Evolutionary conservation across 1,139 yeast genomes (phyloP).

Genomic region (Blastobotrys indianensis): DNA sequence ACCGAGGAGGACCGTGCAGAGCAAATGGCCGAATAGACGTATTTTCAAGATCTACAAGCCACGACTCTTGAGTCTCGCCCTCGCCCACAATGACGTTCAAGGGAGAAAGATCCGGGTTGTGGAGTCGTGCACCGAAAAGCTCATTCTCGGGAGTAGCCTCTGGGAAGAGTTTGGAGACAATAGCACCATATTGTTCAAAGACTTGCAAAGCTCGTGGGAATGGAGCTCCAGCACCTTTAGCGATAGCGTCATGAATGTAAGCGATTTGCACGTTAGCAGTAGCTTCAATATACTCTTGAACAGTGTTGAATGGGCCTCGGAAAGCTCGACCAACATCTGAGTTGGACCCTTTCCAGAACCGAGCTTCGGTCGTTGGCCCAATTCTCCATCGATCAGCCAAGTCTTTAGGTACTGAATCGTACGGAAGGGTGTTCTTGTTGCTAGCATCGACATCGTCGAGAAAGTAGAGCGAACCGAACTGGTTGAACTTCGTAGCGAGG

Average conservation of each 20-base stretch:
- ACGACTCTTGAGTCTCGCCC: slow-evolving; percentile 29
- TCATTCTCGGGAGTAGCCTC: slow-evolving; percentile 27
- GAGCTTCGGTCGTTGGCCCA: slow-evolving; percentile 82
- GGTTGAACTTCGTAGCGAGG: slow-evolving; percentile 48
- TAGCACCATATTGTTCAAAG: slow-evolving; percentile 50
- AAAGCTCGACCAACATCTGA: slow-evolving; percentile 23
- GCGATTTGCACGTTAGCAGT: slow-evolving; percentile 66
- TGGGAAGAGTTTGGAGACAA: slow-evolving; percentile 47
- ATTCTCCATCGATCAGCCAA: slow-evolving; percentile 73
- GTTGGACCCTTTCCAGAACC: slow-evolving; percentile 61
- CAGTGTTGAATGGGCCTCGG: slow-evolving; percentile 74
- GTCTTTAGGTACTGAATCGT: slow-evolving; percentile 53
- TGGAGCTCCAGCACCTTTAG: slow-evolving; percentile 31
- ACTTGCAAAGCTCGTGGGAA: slow-evolving; percentile 33
- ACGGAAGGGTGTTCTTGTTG: slow-evolving; percentile 45
- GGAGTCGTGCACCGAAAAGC: slow-evolving; percentile 67
- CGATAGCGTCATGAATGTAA: slow-evolving; percentile 50
- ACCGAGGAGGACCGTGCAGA: slow-evolving; percentile 70
- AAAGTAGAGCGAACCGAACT: slow-evolving; percentile 79
- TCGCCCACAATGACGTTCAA: slow-evolving; percentile 62
- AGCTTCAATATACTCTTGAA: slow-evolving; percentile 52
- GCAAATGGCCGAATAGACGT: slow-evolving; percentile 75
- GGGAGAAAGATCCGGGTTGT: slow-evolving; percentile 83
- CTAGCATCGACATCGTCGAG: slow-evolving; percentile 50
- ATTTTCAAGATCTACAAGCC: slow-evolving; percentile 78